These are phyloP conservation scores for Sordariomycetes sp. DNA, from an alignment of 2,329 filamentous ascomycete species.

Conservation along the genomic window DNA sequence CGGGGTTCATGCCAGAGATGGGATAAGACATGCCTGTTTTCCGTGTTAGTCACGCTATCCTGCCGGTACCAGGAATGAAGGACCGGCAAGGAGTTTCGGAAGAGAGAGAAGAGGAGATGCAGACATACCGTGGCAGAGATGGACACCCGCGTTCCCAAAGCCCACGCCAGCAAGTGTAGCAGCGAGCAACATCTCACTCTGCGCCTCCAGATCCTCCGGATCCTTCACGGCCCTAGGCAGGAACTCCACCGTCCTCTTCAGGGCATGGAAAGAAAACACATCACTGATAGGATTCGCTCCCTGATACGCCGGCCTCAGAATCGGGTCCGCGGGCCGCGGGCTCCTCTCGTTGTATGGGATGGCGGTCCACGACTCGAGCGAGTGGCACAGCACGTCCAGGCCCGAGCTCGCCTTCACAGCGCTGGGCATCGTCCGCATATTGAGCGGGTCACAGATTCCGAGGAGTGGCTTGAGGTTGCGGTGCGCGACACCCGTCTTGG, in stretches of 20 bases:
- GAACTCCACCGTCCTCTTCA: conserved; percentile 78
- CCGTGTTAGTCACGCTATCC: background rate
- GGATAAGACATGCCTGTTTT: conserved; percentile 81
- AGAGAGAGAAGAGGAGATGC: background rate
- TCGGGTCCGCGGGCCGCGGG: conserved; percentile 77
- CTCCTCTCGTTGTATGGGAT: conserved; percentile 84
- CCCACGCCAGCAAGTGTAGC: conserved; percentile 90
- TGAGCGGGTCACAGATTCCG: conserved; percentile 74
- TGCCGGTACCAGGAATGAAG: background rate
- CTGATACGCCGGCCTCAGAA: conserved; percentile 86
- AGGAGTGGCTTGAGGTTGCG: conserved; percentile 90
- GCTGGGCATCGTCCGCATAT: conserved; percentile 90
- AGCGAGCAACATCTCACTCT: conserved; percentile 89
- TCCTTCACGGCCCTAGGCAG: conserved; percentile 77
- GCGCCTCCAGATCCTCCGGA: conserved; percentile 83
- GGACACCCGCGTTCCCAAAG: conserved; percentile 94
- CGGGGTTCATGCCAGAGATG: conserved; percentile 87
- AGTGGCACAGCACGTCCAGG: conserved; percentile 89
- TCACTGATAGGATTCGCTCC: conserved; percentile 96
- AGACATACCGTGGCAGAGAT: conserved; percentile 49
- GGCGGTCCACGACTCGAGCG: conserved; percentile 92
- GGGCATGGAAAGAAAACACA: conserved; percentile 83
- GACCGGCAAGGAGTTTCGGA: background rate
- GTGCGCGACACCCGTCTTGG: conserved; percentile 94
- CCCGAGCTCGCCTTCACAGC: conserved; percentile 88